Conservation (phyloP, 2,329 filamentous ascomycete species). For the Penicillium freii region DNA sequence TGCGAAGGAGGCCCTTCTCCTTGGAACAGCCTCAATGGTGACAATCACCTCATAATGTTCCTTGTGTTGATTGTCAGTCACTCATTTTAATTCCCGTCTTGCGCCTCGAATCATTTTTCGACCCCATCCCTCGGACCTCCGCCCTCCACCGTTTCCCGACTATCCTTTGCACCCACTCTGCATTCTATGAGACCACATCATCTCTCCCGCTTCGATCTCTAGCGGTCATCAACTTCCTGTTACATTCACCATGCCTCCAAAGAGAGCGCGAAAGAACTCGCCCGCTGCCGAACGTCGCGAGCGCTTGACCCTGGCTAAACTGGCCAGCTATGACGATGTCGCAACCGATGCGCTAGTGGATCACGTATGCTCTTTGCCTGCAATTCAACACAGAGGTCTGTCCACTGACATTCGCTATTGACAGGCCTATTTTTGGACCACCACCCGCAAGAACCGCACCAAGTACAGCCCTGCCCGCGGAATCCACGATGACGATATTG, state of each 20-base stretch:
- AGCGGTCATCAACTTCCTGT: slow-evolving; percentile 1
- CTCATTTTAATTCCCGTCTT: slow-evolving; percentile 2
- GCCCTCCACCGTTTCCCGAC: background rate
- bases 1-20: slow-evolving; percentile 3
- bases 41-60: background rate
- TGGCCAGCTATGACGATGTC: slow-evolving; percentile 92
- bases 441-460: slow-evolving; percentile 87
- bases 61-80: slow-evolving; percentile 1
- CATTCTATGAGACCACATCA: slow-evolving; percentile 11
- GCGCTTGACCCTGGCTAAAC: slow-evolving; percentile 77
- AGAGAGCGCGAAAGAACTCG: slow-evolving; percentile 29
- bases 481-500: slow-evolving; percentile 64
- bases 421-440: slow-evolving; percentile 94
- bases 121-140: slow-evolving; percentile 1
- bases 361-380: slow-evolving; percentile 63
- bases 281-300: slow-evolving; percentile 53
- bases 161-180: background rate
- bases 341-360: slow-evolving; percentile 93
- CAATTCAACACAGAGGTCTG: background rate
- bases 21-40: slow-evolving; percentile 8
- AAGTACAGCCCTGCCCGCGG: slow-evolving; percentile 83
- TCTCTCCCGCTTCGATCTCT: background rate
- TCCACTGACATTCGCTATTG: slow-evolving; percentile 21
- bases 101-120: background rate
- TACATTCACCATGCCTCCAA: slow-evolving; percentile 37